phyloP scores from a whole-genome alignment of 495 filamentous ascomycete genomes.

The Cryomyces antarcticus region DNA sequence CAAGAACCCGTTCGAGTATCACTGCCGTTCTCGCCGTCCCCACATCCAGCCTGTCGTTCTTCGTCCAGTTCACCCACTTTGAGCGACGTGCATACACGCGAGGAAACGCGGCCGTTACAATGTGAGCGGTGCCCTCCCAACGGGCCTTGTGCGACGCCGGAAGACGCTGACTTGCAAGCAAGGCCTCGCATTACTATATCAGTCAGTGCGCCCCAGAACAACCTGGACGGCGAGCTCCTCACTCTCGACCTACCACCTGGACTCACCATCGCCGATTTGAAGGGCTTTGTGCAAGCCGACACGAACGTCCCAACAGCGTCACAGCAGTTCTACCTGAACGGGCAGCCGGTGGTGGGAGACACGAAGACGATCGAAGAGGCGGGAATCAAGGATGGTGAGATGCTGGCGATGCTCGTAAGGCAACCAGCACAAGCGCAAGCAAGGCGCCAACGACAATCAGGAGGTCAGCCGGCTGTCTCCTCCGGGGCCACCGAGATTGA shows the following conservation, averaged over 20 bases:
- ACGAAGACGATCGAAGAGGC: constrained; percentile 59
- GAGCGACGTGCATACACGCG: too few relatives aligned
- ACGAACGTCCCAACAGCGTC: constrained; percentile 33
- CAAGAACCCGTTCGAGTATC: too few relatives aligned
- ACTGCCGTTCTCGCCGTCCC: too few relatives aligned
- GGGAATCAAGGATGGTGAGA: constrained; percentile 74
- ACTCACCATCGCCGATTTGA: constrained; percentile 72
- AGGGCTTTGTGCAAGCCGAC: constrained; percentile 57
- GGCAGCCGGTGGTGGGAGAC: constrained; percentile 56
- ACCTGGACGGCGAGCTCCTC: constrained; percentile 53
- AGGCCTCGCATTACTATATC: constrained; percentile 64
- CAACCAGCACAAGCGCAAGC: constrained; percentile 7
- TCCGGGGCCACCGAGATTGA: constrained; percentile 44
- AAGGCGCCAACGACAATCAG: constrained; percentile 7
- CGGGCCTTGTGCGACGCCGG: not conserved
- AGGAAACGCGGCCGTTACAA: too few relatives aligned
- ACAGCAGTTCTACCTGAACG: constrained; percentile 77
- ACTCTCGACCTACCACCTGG: constrained; percentile 65
- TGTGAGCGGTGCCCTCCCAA: not conserved
- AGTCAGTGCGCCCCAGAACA: constrained; percentile 49
- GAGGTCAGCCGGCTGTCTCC: constrained; percentile 10
- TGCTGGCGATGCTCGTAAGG: constrained; percentile 64
- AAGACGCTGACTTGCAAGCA: constrained; percentile 1
- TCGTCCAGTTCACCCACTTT: too few relatives aligned
- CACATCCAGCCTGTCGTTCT: too few relatives aligned